Conservation (phyloP, 1,284 basidiomycete species). For the Trametes hirsuta region DNA sequence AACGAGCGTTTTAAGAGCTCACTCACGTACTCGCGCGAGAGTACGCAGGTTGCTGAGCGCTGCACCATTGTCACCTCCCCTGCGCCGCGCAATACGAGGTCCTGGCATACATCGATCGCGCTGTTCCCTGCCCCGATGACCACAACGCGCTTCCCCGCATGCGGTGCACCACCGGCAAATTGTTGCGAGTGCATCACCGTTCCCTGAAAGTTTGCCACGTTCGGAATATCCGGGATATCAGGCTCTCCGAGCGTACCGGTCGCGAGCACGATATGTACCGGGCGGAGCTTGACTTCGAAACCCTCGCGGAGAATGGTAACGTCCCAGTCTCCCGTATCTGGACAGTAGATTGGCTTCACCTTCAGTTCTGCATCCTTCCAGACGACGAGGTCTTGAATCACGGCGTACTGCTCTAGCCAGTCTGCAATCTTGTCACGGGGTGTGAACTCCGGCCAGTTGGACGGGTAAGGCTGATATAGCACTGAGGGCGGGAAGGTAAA, state of each 20-base stretch:
- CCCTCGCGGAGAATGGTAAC: constrained; percentile 49
- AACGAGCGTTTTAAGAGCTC: constrained; percentile 34
- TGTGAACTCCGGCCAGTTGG: constrained; percentile 34
- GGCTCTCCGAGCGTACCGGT: constrained; percentile 55
- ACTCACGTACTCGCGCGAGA: constrained; percentile 33
- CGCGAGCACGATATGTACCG: constrained; percentile 63
- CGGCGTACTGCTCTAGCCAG: constrained; percentile 68
- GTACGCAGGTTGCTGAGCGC: constrained; percentile 35
- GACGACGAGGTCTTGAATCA: constrained; percentile 60
- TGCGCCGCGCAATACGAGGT: constrained; percentile 46
- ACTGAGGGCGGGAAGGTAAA: constrained; percentile 33
- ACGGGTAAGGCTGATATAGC: constrained; percentile 39
- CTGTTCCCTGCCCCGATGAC: constrained; percentile 56
- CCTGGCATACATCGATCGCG: constrained; percentile 48
- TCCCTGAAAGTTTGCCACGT: constrained; percentile 43
- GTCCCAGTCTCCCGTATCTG: constrained; percentile 48
- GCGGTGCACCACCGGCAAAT: constrained; percentile 43
- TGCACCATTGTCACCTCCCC: constrained; percentile 37
- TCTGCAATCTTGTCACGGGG: constrained; percentile 51
- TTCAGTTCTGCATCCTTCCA: constrained; percentile 59
- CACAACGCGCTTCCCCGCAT: constrained; percentile 48
- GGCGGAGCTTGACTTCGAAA: constrained; percentile 47
- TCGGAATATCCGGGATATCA: constrained; percentile 47
- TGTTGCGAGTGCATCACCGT: constrained; percentile 45
- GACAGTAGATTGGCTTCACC: constrained; percentile 40